Conservation (phyloP, 2,329 filamentous ascomycete species). For the Xylaria sp. region DNA sequence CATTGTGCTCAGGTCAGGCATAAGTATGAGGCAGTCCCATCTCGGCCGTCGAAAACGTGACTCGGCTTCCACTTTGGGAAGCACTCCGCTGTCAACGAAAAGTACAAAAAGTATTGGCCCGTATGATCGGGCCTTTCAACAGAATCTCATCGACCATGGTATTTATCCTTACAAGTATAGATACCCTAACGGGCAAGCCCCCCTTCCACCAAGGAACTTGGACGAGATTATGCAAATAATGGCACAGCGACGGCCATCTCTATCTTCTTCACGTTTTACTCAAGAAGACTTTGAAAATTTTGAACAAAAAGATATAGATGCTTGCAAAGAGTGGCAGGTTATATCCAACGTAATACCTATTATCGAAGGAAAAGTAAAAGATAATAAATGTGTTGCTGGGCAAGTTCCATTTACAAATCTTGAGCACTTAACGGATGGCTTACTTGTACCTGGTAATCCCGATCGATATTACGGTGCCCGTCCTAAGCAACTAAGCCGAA, state of each 20-base stretch:
- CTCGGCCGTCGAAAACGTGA: constrained; percentile 8
- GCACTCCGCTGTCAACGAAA: too few relatives aligned
- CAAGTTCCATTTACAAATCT: constrained; percentile 13
- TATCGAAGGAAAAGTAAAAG: background rate
- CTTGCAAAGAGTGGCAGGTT: background rate
- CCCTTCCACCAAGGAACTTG: constrained; percentile 17
- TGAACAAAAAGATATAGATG: constrained; percentile 12
- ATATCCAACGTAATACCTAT: constrained; percentile 1
- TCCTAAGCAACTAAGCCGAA: background rate
- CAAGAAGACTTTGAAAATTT: constrained; percentile 29
- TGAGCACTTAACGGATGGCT: background rate
- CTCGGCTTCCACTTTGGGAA: constrained; percentile 15
- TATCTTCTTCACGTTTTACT: constrained; percentile 27
- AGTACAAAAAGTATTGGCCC: constrained; percentile 17
- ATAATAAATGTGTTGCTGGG: background rate
- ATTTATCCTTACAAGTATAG: constrained; percentile 28
- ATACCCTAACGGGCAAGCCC: constrained; percentile 10
- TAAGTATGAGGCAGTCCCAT: background rate
- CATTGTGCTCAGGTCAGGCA: background rate
- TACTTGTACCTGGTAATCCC: constrained; percentile 12
- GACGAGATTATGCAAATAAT: constrained; percentile 12
- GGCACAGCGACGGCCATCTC: constrained; percentile 11
- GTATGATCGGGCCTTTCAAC: constrained; percentile 33
- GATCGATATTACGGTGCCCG: constrained; percentile 14
- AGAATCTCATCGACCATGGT: constrained; percentile 34